Conservation (phyloP, 495 filamentous ascomycete species). For the Lasiosphaeria miniovina region DNA sequence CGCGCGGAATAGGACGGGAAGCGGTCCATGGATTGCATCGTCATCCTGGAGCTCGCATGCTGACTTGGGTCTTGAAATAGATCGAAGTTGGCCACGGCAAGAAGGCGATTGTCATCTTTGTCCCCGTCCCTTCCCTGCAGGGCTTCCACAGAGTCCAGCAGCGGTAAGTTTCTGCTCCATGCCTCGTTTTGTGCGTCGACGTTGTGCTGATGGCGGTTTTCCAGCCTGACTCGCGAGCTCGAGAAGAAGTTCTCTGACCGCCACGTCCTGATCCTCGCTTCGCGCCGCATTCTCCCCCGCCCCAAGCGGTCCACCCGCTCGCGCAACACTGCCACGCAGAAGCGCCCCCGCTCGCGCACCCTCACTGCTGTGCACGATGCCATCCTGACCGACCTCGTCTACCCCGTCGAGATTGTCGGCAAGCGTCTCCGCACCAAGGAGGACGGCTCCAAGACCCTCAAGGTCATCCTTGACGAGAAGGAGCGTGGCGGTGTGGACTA, state of each 20-base stretch:
- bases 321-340: conserved; percentile 91
- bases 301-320: conserved; percentile 94
- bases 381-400: conserved; percentile 94
- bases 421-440: conserved; percentile 96
- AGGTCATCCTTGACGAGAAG: conserved; percentile 99
- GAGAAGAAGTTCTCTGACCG: conserved; percentile 99
- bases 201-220: conserved; percentile 19
- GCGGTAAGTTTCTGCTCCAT: conserved; percentile 62
- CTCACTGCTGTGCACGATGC: conserved; percentile 97
- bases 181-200: not conserved
- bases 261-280: conserved; percentile 97
- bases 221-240: conserved; percentile 95
- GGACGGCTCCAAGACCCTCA: conserved; percentile 94
- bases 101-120: conserved; percentile 99
- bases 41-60: conserved; percentile 60
- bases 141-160: conserved; percentile 99
- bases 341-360: conserved; percentile 95
- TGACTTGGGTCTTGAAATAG: conserved; percentile 69
- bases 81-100: conserved; percentile 99
- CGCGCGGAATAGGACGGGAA: conserved; percentile 64
- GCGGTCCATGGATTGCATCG: conserved; percentile 60
- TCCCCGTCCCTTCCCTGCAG: conserved; percentile 92
- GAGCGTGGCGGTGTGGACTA: conserved; percentile 98
- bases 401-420: conserved; percentile 99
- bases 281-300: conserved; percentile 96